Conservation (phyloP, 352 stramenopile genomes). For the Peronospora belbahrii region DNA sequence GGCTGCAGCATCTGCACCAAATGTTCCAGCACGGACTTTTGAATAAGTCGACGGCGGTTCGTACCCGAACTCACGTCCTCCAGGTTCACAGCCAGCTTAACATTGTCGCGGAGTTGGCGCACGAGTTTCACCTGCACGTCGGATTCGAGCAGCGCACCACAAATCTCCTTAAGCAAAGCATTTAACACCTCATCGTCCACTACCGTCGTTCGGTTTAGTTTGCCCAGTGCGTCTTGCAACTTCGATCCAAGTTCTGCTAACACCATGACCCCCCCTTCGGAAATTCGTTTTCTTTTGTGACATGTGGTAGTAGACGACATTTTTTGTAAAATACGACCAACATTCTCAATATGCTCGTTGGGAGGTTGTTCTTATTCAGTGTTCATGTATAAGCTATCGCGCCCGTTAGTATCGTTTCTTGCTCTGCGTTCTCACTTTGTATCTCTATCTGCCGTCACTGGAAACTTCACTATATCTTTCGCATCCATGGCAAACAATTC, state of each 20-base stretch:
- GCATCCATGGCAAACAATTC: conserved; percentile 39
- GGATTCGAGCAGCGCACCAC: conserved; percentile 81
- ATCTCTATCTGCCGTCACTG: background rate
- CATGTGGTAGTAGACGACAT: no score
- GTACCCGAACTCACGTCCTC: conserved; percentile 65
- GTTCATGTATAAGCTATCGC: conserved; percentile 25
- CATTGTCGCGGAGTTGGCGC: conserved; percentile 82
- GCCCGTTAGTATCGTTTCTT: conserved; percentile 17
- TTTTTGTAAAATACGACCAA: background rate
- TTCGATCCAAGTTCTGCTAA: conserved; percentile 84
- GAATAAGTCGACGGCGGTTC: conserved; percentile 85
- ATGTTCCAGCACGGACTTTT: conserved; percentile 88
- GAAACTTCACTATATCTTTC: background rate
- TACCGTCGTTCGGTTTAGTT: conserved; percentile 82
- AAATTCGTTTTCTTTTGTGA: no score
- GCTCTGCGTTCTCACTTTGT: conserved; percentile 4
- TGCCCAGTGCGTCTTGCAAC: conserved; percentile 78
- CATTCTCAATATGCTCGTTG: conserved; percentile 1
- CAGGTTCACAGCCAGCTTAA: conserved; percentile 83
- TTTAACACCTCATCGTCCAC: conserved; percentile 89
- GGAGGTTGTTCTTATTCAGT: background rate
- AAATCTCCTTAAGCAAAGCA: conserved; percentile 88
- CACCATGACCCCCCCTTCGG: conserved; percentile 49
- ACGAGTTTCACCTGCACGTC: conserved; percentile 89
- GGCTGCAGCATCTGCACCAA: conserved; percentile 86